These are phyloP conservation scores for bread wheat (Triticum aestivum) DNA, from an alignment of 176 grass and related monocot genomes.

Conservation along the genomic window IWGSC_CS_RefSeq_v2.1 NC_057806.1:4102277-4102776, in stretches of 20 bases:
- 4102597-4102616: background rate
- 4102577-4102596: background rate
- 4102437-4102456: background rate
- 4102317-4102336: background rate
- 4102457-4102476: background rate
- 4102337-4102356: background rate
- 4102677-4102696: background rate
- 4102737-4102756: background rate
- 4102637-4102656: background rate
- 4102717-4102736: background rate
- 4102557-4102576: background rate
- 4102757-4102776: background rate
- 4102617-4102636: background rate
- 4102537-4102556: background rate
- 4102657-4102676: background rate
- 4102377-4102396: background rate
- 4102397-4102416: background rate
- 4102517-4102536: background rate
- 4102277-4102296: background rate
- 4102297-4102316: background rate
- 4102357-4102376: background rate
- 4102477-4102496: background rate
- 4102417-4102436: conserved; percentile 2
- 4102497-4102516: background rate
- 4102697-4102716: background rate